Conservation (phyloP, 2,329 filamentous ascomycete species). For the Botrytis fabae region DNA sequence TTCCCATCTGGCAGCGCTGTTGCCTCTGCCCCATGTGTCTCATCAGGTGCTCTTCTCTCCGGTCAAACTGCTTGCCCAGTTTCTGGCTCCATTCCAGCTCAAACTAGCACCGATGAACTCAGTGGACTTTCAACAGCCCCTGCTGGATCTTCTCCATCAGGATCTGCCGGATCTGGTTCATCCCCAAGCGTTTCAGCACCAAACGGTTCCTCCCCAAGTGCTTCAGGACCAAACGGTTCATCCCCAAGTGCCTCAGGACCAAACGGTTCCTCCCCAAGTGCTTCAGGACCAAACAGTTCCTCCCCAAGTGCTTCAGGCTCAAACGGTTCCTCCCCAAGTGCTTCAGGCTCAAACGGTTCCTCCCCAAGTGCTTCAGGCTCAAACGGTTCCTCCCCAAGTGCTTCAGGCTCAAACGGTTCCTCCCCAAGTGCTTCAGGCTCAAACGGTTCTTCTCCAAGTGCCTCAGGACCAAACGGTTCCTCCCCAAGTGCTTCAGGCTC, state of each 20-base stretch:
- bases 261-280: no score
- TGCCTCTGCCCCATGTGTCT: not conserved
- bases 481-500: not conserved
- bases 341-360: no score
- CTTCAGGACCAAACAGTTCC: no score
- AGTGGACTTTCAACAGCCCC: not conserved
- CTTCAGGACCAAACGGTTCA: not conserved
- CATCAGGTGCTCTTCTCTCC: not conserved
- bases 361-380: not conserved
- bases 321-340: no score
- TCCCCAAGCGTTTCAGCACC: not conserved
- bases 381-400: not conserved
- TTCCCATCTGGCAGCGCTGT: not conserved
- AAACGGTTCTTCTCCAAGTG: not conserved
- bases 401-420: not conserved
- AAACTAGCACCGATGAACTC: not conserved
- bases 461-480: not conserved
- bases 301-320: no score
- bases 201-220: no score
- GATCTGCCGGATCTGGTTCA: not conserved
- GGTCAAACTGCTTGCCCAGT: conserved; percentile 7
- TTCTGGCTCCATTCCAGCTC: not conserved
- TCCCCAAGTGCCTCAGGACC: not conserved
- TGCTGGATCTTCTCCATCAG: not conserved
- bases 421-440: no score